Evolutionary conservation across 2,329 filamentous ascomycete species (phyloP).

Genomic region (Aspergillus caelatus): DNA sequence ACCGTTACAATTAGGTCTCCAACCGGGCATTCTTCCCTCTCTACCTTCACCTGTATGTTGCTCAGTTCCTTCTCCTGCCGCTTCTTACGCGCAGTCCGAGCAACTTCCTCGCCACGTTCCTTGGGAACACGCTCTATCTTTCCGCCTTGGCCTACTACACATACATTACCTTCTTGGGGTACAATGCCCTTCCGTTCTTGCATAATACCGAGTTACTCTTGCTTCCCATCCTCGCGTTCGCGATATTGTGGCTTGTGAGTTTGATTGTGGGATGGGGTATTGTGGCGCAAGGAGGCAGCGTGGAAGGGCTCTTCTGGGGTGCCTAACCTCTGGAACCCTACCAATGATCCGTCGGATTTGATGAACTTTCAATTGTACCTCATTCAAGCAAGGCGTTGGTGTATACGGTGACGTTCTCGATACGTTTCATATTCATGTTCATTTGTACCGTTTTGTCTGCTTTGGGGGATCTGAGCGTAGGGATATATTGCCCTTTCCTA

Average conservation of each 20-base stretch:
- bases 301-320: constrained; percentile 49
- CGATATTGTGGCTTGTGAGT: constrained; percentile 60
- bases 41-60: constrained; percentile 67
- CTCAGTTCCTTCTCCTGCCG: constrained; percentile 69
- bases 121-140: constrained; percentile 69
- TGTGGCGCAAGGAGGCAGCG: constrained; percentile 47
- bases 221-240: constrained; percentile 62
- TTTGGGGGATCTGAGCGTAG: neutral
- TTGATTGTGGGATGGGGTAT: constrained; percentile 51
- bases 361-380: constrained; percentile 4
- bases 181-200: constrained; percentile 69
- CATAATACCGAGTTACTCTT: constrained; percentile 69
- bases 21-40: constrained; percentile 70
- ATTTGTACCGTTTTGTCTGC: neutral
- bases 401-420: constrained; percentile 24
- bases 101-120: constrained; percentile 53
- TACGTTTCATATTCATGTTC: neutral
- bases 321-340: constrained; percentile 26
- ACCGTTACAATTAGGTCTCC: constrained; percentile 49
- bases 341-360: neutral
- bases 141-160: constrained; percentile 68
- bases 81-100: constrained; percentile 49
- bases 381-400: constrained; percentile 25
- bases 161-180: constrained; percentile 69
- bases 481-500: neutral